Evolutionary conservation across 257 asterid genomes (phyloP).

Genomic region (Oldenlandia corymbosa): DNA sequence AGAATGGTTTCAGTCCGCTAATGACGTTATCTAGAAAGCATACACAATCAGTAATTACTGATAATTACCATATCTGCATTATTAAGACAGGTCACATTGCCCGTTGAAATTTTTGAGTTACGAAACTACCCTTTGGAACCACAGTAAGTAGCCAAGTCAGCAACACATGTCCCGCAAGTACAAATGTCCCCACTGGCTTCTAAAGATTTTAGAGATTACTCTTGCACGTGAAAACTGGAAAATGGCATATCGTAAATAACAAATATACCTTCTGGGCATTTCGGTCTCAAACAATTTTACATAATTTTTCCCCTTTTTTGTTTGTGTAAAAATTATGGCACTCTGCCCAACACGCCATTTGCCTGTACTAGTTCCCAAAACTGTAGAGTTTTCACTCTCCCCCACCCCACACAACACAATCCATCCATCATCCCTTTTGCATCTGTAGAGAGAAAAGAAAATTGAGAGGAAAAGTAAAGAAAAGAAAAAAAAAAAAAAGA

Average conservation of each 20-base stretch:
- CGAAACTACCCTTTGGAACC: conserved; percentile 9
- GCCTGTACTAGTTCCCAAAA: conserved; percentile 16
- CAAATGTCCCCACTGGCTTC: not conserved
- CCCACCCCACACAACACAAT: no score
- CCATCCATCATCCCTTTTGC: not conserved
- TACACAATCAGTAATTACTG: no score
- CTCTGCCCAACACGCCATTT: conserved; percentile 51
- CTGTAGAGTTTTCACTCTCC: not conserved
- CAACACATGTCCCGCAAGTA: not conserved
- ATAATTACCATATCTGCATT: no score
- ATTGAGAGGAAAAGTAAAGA: not conserved
- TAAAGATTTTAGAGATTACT: no score
- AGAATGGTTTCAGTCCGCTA: no score
- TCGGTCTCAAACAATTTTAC: conserved; percentile 3
- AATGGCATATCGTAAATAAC: conserved; percentile 3
- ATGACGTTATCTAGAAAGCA: no score
- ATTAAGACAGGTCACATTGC: not conserved
- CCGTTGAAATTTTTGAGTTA: conserved; percentile 11
- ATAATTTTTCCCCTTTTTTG: no score
- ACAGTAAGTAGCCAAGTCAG: not conserved
- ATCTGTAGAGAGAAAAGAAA: not conserved
- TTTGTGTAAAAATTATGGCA: conserved; percentile 31
- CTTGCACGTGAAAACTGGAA: conserved; percentile 12
- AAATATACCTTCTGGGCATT: conserved; percentile 11
- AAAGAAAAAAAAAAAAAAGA: not conserved